These are phyloP conservation scores for Penicillium sp. DNA, from an alignment of 2,329 filamentous ascomycete species.

Conservation along the genomic window DNA sequence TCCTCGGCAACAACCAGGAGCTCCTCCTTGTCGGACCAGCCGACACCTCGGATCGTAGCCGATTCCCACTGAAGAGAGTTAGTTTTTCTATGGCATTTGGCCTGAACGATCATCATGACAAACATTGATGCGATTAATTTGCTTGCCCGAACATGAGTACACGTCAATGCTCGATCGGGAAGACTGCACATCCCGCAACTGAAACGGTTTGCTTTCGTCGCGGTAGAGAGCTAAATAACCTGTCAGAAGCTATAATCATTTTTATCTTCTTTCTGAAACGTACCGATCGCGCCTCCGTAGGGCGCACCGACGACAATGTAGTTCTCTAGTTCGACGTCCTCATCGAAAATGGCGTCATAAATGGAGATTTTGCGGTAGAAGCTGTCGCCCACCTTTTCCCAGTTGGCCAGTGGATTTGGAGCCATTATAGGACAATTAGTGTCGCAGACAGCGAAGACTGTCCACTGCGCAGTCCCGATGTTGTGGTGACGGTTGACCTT, in stretches of 20 bases:
- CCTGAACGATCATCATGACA: conserved; percentile 12
- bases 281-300: conserved; percentile 90
- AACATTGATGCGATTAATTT: conserved; percentile 69
- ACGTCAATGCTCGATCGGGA: conserved; percentile 84
- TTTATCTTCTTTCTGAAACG: conserved; percentile 19
- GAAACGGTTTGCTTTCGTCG: conserved; percentile 76
- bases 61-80: conserved; percentile 66
- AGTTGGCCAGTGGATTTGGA: conserved; percentile 71
- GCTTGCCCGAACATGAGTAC: conserved; percentile 86
- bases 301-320: conserved; percentile 87
- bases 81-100: conserved; percentile 3
- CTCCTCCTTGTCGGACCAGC: conserved; percentile 95
- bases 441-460: conserved; percentile 12
- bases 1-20: conserved; percentile 83
- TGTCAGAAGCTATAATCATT: background rate
- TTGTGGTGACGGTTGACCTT: conserved; percentile 13
- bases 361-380: conserved; percentile 95
- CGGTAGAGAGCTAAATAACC: conserved; percentile 65
- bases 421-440: conserved; percentile 33
- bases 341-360: conserved; percentile 88
- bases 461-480: conserved; percentile 10
- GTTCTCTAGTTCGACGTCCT: conserved; percentile 89
- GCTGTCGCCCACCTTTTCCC: conserved; percentile 86
- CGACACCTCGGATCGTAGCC: conserved; percentile 76
- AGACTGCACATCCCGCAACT: conserved; percentile 65